Evolutionary conservation across 2,329 filamentous ascomycete genomes (phyloP), one percentile per base, ranked within the genome.

Genomic region (Botrytis aclada): DNA sequence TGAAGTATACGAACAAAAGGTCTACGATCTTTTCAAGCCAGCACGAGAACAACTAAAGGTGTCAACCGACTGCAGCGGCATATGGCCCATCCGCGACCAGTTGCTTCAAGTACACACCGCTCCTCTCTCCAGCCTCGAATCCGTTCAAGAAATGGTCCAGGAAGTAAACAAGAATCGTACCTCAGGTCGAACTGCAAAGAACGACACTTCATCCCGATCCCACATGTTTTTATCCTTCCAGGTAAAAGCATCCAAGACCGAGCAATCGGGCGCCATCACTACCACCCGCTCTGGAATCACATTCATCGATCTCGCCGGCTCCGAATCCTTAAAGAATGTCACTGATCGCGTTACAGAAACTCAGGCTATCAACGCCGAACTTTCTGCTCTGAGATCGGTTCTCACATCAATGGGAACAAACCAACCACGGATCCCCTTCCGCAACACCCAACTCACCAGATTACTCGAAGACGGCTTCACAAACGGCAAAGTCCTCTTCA

Each of bases 1-100:
- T 22, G 96, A 99, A 81, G 95, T 99, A 12, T 99, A 99, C 88
- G 98, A 99, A 76, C 96, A 99, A 81, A 95, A 97, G 75, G 87
- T 99, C 75, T 94, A 98, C 80, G 96, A 99, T 81, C 84, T 99
- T 22, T 87, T 99, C 7, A 45, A 64, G 18, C 9, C 39, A 22
- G 39, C 20, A 32, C 18, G 61, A 32, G 90, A 90, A 22, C 88
- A 87, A 70, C 88, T 91, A 0, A 90, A 92, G 70, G 87, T 90
- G n/a, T 87, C 94, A 66, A 89, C 90, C 75, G 93, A 92, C 83
- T 93, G 92, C 83, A 97, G 93, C 83, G 91, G 95, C 66, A 93
- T 97, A 78, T 95, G 97, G 73, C 89, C 93, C 2, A 95, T 98
- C 77, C 95, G 98, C 79, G 89, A 94, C 51, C 84, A 86, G 45